These are phyloP conservation scores for Tolypocladium paradoxum DNA, from an alignment of 2,329 filamentous ascomycete genomes.

Conservation along the genomic window DNA sequence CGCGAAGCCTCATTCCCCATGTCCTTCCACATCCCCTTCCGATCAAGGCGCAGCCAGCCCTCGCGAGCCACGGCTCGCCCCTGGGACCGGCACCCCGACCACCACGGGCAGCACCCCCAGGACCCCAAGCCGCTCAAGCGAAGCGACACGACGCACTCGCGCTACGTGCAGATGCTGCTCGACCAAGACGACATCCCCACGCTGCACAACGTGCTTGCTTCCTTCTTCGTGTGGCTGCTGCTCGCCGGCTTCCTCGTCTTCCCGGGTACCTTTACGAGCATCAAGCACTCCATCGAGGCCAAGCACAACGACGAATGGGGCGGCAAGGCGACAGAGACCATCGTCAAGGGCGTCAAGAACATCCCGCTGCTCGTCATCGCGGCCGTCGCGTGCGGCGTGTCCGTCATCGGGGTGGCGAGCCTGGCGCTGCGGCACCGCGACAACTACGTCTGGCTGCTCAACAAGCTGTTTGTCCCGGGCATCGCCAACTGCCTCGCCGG, in stretches of 20 bases:
- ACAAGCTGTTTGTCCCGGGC: slow-evolving; percentile 35
- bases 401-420: slow-evolving; percentile 23
- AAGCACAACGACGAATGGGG: slow-evolving; percentile 6
- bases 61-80: not conserved
- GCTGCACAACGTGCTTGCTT: slow-evolving; percentile 34
- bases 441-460: slow-evolving; percentile 45
- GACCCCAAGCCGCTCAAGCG: slow-evolving; percentile 5
- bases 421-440: slow-evolving; percentile 31
- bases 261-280: slow-evolving; percentile 38
- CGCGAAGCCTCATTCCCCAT: not conserved
- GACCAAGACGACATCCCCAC: slow-evolving; percentile 33
- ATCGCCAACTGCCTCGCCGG: slow-evolving; percentile 38
- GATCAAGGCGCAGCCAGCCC: not conserved
- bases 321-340: slow-evolving; percentile 8
- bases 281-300: slow-evolving; percentile 15
- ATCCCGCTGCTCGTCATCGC: slow-evolving; percentile 33
- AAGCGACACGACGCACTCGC: slow-evolving; percentile 19
- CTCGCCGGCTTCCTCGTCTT: slow-evolving; percentile 42
- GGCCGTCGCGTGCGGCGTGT: slow-evolving; percentile 28
- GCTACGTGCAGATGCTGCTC: slow-evolving; percentile 35
- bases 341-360: slow-evolving; percentile 16
- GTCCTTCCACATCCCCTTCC: not conserved
- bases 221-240: slow-evolving; percentile 31
- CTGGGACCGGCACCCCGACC: slow-evolving; percentile 3
- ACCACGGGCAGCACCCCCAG: slow-evolving; percentile 3